Base-by-base conservation (phyloP, 768 basidiomycete genomes). In the Lactarius sp. region DNA sequence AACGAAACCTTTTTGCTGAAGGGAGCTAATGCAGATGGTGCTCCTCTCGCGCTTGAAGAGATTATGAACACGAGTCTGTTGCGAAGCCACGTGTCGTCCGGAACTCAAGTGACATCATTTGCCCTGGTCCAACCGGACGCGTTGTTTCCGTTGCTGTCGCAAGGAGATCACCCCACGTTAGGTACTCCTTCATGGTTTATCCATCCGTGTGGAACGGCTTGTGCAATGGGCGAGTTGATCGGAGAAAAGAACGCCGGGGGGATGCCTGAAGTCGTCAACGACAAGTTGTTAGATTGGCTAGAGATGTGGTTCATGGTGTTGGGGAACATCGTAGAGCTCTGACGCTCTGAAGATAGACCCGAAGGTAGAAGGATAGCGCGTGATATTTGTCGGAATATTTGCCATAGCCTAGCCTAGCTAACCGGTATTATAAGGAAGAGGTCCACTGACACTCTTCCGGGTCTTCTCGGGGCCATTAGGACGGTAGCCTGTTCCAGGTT, bases 101-200 rank as follows among this genome's bases (percentile, higher is more conserved):
- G 76, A 14, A 73, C 80, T 31, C 74, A 81, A 39, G 69, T 71
- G 6, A 84, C 85, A 18, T 69, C 80, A 13, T 89, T 81, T 70
- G 84, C 82, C 20, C 73, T 90, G 47, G 80, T 80, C 27, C 73
- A 76, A 9, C 78, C 80, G 1, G 74, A 72, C 13, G 78, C 83
- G 1, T 73, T 83, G 6, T 88, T 93, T 69, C 90, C 94, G 10
- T 73, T 94, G 22, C 75, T 96, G 10, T 90, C 92, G 13, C 91
- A 92, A 69, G 90, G 90, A 9, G 94, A 96, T 61, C 94, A 95
- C 69, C 94, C 92, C 0, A 84, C 80, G 6, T 78, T 89, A 36
- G 87, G 85, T 22, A 83, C 77, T 2, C 85, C 87, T 9, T 86
- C 84, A 60, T 96, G 92, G 92, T 92, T 86, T 70, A 77, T 96